Evolutionary conservation across 192 early-diverging fungal species (phyloP).

Genomic region (Backusella westeae): DNA sequence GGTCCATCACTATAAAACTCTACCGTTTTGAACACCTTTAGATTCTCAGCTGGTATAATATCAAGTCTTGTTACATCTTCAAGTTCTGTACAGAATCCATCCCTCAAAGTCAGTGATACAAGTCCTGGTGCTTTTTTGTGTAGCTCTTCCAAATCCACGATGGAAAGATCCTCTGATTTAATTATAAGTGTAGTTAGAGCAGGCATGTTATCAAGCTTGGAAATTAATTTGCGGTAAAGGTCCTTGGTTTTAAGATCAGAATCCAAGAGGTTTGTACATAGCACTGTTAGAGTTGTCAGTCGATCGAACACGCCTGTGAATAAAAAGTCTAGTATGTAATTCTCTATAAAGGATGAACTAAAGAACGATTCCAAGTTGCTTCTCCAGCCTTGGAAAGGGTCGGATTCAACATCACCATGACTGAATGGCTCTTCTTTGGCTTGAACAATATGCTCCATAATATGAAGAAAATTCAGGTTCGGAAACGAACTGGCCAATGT

Average conservation of each 20-base stretch:
- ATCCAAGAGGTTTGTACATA: not conserved
- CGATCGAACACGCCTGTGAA: not conserved
- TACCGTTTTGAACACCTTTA: not conserved
- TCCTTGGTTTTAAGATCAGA: not conserved
- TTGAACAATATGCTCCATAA: not conserved
- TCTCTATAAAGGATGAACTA: not conserved
- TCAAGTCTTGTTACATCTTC: not conserved
- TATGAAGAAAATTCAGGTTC: not conserved
- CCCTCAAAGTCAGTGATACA: not conserved
- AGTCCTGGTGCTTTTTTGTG: not conserved
- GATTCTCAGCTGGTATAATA: not conserved
- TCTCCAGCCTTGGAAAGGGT: not conserved
- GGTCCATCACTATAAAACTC: not conserved
- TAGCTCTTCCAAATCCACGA: not conserved
- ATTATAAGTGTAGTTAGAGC: not conserved
- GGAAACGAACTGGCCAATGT: not conserved
- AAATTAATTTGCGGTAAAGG: not conserved
- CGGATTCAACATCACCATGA: not conserved
- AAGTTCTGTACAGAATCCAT: not conserved
- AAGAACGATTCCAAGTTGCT: not conserved
- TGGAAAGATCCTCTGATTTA: not conserved
- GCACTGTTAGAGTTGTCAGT: not conserved
- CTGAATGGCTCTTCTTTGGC: not conserved
- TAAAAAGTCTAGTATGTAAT: not conserved
- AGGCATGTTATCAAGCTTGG: not conserved